Percentiles rank a stretch among this genome's conserved stretches.
phyloP scores from a whole-genome alignment of 805 yeast genomes.

The Candida loeiensis region DNA sequence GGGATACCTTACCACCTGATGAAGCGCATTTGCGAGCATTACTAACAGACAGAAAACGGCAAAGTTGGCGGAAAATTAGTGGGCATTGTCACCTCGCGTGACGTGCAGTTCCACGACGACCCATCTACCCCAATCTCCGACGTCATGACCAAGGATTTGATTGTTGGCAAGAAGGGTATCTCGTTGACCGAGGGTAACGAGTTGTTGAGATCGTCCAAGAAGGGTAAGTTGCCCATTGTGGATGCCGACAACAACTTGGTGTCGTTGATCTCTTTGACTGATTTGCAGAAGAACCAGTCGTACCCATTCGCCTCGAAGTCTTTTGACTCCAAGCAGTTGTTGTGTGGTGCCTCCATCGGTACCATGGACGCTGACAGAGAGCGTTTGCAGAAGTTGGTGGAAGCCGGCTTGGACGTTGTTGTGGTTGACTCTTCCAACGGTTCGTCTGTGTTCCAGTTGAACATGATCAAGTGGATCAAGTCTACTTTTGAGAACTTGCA shows the following conservation, averaged over 20 bases:
- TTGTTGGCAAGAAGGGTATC: conserved; percentile 81
- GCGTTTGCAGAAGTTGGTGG: conserved; percentile 80
- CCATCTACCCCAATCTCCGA: conserved; percentile 58
- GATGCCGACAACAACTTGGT: conserved; percentile 73
- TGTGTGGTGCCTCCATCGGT: conserved; percentile 99
- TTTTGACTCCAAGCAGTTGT: conserved; percentile 85
- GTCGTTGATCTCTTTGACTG: conserved; percentile 90
- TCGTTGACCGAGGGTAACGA: conserved; percentile 84
- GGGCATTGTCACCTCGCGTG: conserved; percentile 97
- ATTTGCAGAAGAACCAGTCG: conserved; percentile 90
- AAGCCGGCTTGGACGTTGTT: conserved; percentile 96
- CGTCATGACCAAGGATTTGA: conserved; percentile 85
- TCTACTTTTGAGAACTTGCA: conserved; percentile 71
- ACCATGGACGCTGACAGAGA: conserved; percentile 85
- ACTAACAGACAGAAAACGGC: conserved; percentile 62
- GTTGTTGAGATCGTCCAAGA: conserved; percentile 85
- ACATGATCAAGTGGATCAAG: conserved; percentile 92
- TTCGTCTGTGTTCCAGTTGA: conserved; percentile 89
- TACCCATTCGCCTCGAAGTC: conserved; percentile 96
- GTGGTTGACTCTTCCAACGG: conserved; percentile 96
- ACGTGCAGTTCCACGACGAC: conserved; percentile 89
- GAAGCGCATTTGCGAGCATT: conserved; percentile 1
- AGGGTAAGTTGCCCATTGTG: conserved; percentile 95
- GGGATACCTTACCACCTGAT: conserved; percentile 52
- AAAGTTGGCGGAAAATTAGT: conserved; percentile 81